phyloP scores from a whole-genome alignment of 106 monocot genomes.

The Ottelia alismoides region DNA sequence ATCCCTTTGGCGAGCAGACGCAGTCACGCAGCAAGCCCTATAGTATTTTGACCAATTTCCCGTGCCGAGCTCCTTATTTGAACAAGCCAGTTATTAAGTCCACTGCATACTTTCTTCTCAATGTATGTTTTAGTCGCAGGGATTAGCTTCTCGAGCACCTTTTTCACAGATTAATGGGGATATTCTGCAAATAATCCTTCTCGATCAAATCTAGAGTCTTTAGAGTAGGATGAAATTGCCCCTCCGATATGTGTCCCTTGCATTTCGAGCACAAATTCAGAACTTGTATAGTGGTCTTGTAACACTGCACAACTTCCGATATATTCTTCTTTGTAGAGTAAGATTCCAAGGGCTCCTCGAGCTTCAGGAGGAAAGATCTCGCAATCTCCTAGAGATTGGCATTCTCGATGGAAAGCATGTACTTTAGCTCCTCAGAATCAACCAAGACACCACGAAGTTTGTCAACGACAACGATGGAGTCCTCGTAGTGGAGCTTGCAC shows the following conservation, averaged over 20 bases:
- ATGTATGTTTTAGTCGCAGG: slow-evolving; percentile 43
- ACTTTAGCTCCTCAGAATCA: slow-evolving; percentile 58
- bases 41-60: slow-evolving; percentile 76
- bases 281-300: slow-evolving; percentile 31
- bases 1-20: slow-evolving; percentile 58
- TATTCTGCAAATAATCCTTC: slow-evolving; percentile 24
- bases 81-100: slow-evolving; percentile 82
- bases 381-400: slow-evolving; percentile 32
- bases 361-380: slow-evolving; percentile 31
- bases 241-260: slow-evolving; percentile 27
- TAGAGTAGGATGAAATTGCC: slow-evolving; percentile 31
- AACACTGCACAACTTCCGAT: slow-evolving; percentile 21
- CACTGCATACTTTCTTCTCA: slow-evolving; percentile 54
- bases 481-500: slow-evolving; percentile 59
- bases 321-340: slow-evolving; percentile 50
- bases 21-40: slow-evolving; percentile 60
- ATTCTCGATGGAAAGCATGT: slow-evolving; percentile 33
- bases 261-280: slow-evolving; percentile 33
- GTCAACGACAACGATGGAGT: slow-evolving; percentile 63
- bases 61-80: slow-evolving; percentile 42
- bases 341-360: slow-evolving; percentile 40
- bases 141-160: slow-evolving; percentile 30
- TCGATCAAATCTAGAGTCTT: slow-evolving; percentile 40
- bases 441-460: slow-evolving; percentile 55
- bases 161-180: slow-evolving; percentile 30